Conservation (phyloP, 1,284 basidiomycete species). For the Thecaphora thlaspeos region DNA sequence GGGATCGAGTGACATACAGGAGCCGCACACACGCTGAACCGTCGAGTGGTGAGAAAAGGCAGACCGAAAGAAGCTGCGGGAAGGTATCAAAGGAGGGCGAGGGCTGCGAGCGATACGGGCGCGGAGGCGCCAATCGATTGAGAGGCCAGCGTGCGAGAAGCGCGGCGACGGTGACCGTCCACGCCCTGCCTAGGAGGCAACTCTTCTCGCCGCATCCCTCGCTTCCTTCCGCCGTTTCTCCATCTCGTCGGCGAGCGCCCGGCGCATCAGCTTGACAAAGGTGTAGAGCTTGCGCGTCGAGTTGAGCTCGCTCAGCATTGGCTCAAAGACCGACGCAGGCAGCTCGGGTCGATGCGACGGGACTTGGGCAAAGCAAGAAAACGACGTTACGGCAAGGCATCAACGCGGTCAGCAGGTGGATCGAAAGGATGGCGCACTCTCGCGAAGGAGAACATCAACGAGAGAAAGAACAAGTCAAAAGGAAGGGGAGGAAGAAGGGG, state of each 20-base stretch:
- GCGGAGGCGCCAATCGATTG: too few species aligned
- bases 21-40: too few species aligned
- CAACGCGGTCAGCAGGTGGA: not conserved
- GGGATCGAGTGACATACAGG: too few species aligned
- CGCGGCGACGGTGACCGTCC: too few species aligned
- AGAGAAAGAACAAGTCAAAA: not conserved
- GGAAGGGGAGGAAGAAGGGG: not conserved
- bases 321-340: conserved; percentile 16
- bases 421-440: not conserved
- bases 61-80: too few species aligned
- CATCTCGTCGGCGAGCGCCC: conserved; percentile 20
- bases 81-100: too few species aligned
- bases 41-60: too few species aligned
- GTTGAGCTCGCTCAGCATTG: conserved; percentile 36
- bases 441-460: not conserved
- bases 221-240: conserved; percentile 33
- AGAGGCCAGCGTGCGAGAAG: too few species aligned
- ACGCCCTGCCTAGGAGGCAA: conserved; percentile 10
- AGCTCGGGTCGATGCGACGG: conserved; percentile 22
- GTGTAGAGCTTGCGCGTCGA: conserved; percentile 38
- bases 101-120: too few species aligned
- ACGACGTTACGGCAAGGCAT: too few species aligned
- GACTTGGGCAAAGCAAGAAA: not conserved
- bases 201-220: conserved; percentile 19
- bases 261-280: conserved; percentile 40